These are phyloP conservation scores for Lachnellula cervina DNA, from an alignment of 2,329 filamentous ascomycete species.

Conservation along the genomic window DNA sequence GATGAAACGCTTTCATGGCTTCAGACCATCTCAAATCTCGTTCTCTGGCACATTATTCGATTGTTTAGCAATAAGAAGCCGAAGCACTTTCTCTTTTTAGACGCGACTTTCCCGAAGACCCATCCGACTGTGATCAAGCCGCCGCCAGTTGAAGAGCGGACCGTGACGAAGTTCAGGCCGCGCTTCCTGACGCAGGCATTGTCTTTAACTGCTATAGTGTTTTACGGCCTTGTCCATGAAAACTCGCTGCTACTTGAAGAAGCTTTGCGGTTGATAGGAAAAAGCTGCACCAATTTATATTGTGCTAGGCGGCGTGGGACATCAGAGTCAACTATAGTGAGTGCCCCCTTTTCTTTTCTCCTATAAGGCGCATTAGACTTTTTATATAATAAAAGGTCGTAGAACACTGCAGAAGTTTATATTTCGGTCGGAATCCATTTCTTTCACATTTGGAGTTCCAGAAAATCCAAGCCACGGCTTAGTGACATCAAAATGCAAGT, in stretches of 20 bases:
- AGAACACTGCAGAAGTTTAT: too few species aligned
- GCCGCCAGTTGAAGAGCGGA: constrained; percentile 5
- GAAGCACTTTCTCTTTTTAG: constrained; percentile 15
- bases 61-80: constrained; percentile 11
- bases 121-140: constrained; percentile 9
- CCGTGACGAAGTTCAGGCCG: constrained; percentile 7
- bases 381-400: too few species aligned
- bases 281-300: too few species aligned
- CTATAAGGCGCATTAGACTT: neutral
- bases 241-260: too few species aligned
- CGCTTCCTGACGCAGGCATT: constrained; percentile 10
- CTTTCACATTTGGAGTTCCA: neutral
- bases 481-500: neutral
- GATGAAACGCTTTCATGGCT: constrained; percentile 8
- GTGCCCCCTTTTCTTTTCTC: neutral
- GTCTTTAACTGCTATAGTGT: constrained; percentile 11
- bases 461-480: neutral
- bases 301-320: too few species aligned
- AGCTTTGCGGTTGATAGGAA: too few species aligned
- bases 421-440: neutral
- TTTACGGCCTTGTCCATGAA: too few species aligned
- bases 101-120: constrained; percentile 7
- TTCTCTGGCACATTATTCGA: constrained; percentile 11
- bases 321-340: too few species aligned
- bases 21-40: constrained; percentile 7